Evolutionary conservation across 768 basidiomycete genomes (phyloP).

Genomic region (Suillus brevipes): DNA sequence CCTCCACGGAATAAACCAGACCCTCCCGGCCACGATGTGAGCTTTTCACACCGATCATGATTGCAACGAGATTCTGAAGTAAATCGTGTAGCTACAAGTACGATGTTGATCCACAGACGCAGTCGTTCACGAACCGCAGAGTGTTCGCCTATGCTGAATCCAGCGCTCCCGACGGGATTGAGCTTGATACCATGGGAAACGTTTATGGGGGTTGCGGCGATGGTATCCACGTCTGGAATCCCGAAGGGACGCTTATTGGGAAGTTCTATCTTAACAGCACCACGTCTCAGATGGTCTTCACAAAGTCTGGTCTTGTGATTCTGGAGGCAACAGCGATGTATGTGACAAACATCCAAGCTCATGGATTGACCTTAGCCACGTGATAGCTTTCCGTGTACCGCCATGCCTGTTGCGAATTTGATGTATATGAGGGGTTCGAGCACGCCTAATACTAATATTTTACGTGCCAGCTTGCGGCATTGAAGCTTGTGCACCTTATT

Average conservation of each 20-base stretch:
- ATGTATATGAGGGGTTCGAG: background rate
- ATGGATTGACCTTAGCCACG: conserved; percentile 1
- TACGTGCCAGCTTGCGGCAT: too few species aligned
- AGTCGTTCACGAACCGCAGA: conserved; percentile 54
- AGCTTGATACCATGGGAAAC: conserved; percentile 60
- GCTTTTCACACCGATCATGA: background rate
- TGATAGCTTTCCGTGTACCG: background rate
- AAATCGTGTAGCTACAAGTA: conserved; percentile 54
- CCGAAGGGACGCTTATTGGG: conserved; percentile 53
- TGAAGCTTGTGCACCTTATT: too few species aligned
- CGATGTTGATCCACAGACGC: conserved; percentile 55
- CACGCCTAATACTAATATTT: too few species aligned
- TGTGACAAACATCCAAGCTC: conserved; percentile 8
- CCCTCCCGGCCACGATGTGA: conserved; percentile 27
- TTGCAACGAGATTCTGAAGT: background rate
- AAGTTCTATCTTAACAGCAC: conserved; percentile 52
- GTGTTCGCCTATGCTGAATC: conserved; percentile 64
- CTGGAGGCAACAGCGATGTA: conserved; percentile 6
- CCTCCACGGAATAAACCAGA: conserved; percentile 21
- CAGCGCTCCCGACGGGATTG: conserved; percentile 63
- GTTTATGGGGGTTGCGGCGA: conserved; percentile 64
- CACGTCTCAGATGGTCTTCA: conserved; percentile 8
- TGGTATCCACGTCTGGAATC: conserved; percentile 48
- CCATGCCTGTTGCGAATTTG: background rate
- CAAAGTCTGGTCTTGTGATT: conserved; percentile 11